Conservation (phyloP, 306 rosid genomes). For the Fragaria vesca region DNA sequence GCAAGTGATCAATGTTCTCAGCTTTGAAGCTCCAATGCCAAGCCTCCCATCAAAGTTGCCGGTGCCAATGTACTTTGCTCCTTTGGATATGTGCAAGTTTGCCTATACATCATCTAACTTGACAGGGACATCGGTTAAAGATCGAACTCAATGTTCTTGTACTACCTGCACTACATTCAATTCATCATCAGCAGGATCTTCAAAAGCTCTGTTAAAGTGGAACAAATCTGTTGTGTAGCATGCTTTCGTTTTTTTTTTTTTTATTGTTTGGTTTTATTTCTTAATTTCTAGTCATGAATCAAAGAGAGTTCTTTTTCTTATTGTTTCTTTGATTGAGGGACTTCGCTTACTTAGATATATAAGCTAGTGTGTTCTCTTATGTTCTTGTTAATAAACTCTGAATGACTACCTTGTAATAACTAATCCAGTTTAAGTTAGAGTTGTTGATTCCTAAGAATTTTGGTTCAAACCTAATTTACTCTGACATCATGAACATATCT, state of each 20-base stretch:
- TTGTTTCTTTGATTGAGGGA: not conserved
- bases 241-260: not conserved
- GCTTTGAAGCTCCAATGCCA: constrained; percentile 48
- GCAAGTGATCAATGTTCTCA: constrained; percentile 63
- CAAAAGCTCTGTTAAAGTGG: constrained; percentile 37
- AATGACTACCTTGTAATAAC: not conserved
- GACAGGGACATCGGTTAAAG: constrained; percentile 36
- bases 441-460: no score
- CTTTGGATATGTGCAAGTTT: constrained; percentile 42
- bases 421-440: not conserved
- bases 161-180: constrained; percentile 31
- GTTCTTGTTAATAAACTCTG: not conserved
- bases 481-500: no score
- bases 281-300: not conserved
- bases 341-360: not conserved
- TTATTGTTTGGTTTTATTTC: not conserved
- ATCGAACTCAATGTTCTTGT: constrained; percentile 31
- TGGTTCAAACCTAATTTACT: no score
- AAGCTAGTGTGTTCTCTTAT: not conserved
- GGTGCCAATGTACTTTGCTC: constrained; percentile 61
- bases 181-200: constrained; percentile 55
- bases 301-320: constrained; percentile 4
- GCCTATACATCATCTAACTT: constrained; percentile 38
- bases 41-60: constrained; percentile 57
- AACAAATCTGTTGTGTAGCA: not conserved